Evolutionary conservation across 768 basidiomycete genomes (phyloP), one percentile per base, ranked within the genome.

Genomic region (Leucogyrophana mollusca): DNA sequence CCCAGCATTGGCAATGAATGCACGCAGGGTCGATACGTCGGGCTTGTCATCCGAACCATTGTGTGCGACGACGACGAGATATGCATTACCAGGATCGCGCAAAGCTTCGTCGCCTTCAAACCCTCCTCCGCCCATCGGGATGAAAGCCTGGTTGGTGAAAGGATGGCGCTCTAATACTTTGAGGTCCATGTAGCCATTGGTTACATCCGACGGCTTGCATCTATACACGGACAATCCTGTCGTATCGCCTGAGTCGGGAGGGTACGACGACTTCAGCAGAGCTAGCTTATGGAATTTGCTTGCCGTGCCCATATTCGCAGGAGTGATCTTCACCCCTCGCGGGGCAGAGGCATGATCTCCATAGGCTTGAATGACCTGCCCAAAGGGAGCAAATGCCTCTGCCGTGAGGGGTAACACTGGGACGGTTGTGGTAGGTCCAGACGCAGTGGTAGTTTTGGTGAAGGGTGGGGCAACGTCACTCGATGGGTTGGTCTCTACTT

Each of bases 211-310:
- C 68, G 77, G 85, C 40, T 83, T 78, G 61, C 90, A 90, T 34
- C 91, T 73, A 66, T 91, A 99, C 14, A 97, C 82, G 0, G 91
- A 90, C 33, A 98, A 72, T 5, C 82, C 88, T 5, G 80, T 60
- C 1, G 80, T 80, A 3, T 85, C 91, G 1, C 70, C 72, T 2
- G 68, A 51, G 10, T 64, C 76, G 2, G 65, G 56, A 0, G 87
- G 80, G 64, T 94, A 96, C 5, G 78, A 80, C 3, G 78, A 76
- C 10, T 70, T 67, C 23, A 90, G 68, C n/a, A 83, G 72, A 3
- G 90, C 79, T 27, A 98, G 77, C 61, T 94, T 90, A 72, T 98
- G 93, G 69, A 88, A 97, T 66, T 99, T 99, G 56, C 67, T 76
- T 0, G 96, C 96, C 3, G 92, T 90, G 34, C 90, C 93, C 52